These are phyloP conservation scores for Lactarius sp. DNA, from an alignment of 768 basidiomycete species.

Conservation along the genomic window DNA sequence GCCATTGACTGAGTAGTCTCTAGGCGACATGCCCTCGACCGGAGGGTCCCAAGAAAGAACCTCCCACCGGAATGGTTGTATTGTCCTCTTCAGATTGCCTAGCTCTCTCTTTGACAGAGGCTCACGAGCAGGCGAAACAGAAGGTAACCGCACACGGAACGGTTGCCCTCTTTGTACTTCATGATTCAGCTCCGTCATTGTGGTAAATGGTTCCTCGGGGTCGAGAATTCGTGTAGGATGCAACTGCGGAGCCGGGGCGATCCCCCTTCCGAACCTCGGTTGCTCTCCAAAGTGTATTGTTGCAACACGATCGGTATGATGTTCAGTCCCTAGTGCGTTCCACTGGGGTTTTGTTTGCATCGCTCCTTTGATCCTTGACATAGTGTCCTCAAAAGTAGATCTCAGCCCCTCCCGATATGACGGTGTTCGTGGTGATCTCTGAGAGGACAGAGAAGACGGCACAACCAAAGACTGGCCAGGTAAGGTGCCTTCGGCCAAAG, in stretches of 20 bases:
- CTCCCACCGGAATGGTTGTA: constrained; percentile 49
- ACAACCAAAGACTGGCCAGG: constrained; percentile 9
- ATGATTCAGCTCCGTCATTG: constrained; percentile 28
- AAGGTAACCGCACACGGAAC: constrained; percentile 46
- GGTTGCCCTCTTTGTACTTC: constrained; percentile 19
- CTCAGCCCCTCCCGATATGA: constrained; percentile 51
- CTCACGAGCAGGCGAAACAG: constrained; percentile 38
- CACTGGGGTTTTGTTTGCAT: constrained; percentile 53
- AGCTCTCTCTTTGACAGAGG: constrained; percentile 47
- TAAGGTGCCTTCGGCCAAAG: constrained; percentile 8
- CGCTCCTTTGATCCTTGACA: constrained; percentile 83
- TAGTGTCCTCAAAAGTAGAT: constrained; percentile 74
- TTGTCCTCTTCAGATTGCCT: constrained; percentile 38
- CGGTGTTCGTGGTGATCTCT: constrained; percentile 29
- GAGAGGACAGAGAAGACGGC: constrained; percentile 9
- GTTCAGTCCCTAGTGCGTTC: constrained; percentile 37
- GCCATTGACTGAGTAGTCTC: constrained; percentile 61
- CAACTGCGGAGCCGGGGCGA: neutral
- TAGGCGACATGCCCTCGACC: constrained; percentile 54
- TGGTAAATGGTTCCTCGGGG: constrained; percentile 21
- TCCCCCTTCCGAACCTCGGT: constrained; percentile 11
- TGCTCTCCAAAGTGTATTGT: constrained; percentile 2
- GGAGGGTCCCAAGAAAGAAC: constrained; percentile 70
- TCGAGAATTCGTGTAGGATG: constrained; percentile 6
- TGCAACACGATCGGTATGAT: constrained; percentile 22